phyloP scores from a whole-genome alignment of 148 eudicot genomes.

The Chenopodium suecicum region DNA sequence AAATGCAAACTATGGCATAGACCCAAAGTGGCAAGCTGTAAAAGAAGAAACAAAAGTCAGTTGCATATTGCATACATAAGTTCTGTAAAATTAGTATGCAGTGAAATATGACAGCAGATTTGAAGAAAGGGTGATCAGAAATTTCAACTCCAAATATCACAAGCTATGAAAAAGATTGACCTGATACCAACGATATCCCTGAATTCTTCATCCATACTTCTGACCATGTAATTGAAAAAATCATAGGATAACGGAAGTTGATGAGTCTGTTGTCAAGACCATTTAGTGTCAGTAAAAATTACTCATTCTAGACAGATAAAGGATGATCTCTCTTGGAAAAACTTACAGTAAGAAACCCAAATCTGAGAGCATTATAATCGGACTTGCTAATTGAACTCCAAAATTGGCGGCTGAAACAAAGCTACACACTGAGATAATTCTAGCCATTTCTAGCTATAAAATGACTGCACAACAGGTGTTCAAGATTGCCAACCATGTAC shows the following conservation, averaged over 20 bases:
- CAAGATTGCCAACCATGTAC: background rate
- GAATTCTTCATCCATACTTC: constrained; percentile 86
- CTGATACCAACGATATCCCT: constrained; percentile 85
- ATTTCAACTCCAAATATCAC: background rate
- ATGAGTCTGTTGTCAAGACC: constrained; percentile 57
- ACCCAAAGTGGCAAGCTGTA: constrained; percentile 86
- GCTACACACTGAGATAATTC: constrained; percentile 46
- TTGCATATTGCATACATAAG: background rate
- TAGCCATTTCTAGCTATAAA: constrained; percentile 14
- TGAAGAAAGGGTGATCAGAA: background rate
- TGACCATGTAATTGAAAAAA: constrained; percentile 74
- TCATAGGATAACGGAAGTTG: constrained; percentile 72
- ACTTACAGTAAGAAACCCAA: constrained; percentile 70
- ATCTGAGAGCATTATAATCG: constrained; percentile 69
- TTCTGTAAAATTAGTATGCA: background rate
- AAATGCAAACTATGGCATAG: constrained; percentile 55
- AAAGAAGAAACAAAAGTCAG: constrained; percentile 14
- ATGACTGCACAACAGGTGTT: background rate
- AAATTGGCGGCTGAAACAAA: constrained; percentile 84
- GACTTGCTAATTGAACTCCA: constrained; percentile 74
- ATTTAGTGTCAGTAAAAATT: background rate
- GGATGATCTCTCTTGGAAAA: background rate
- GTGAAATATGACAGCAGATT: background rate
- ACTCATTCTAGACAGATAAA: background rate
- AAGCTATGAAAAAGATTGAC: constrained; percentile 26